Percentiles rank a stretch among this genome's conserved stretches.
Conservation (phyloP, 176 grass and related monocot genomes). For the Aegilops umbellulata region DNA sequence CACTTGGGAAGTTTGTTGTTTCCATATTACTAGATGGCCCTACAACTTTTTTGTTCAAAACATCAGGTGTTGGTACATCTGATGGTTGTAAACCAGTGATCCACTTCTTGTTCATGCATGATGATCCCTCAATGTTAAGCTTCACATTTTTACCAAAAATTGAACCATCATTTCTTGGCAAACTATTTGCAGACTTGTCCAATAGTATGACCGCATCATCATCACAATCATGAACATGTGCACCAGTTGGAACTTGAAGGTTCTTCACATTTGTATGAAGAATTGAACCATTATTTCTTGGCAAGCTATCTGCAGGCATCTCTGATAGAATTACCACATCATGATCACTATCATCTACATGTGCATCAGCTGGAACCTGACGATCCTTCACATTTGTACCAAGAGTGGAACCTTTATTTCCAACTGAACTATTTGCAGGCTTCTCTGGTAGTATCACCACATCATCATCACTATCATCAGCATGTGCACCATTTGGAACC, state of each 20-base stretch:
- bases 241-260: slow-evolving; percentile 48
- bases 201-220: slow-evolving; percentile 37
- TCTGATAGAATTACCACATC: slow-evolving; percentile 28
- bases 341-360: not conserved
- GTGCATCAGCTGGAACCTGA: slow-evolving; percentile 42
- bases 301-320: slow-evolving; percentile 14
- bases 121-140: not conserved
- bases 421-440: slow-evolving; percentile 1
- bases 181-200: slow-evolving; percentile 18
- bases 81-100: slow-evolving; percentile 19
- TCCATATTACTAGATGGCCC: slow-evolving; percentile 13
- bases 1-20: slow-evolving; percentile 23
- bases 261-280: slow-evolving; percentile 15
- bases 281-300: slow-evolving; percentile 15
- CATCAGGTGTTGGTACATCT: not conserved
- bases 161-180: not conserved
- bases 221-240: slow-evolving; percentile 22
- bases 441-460: slow-evolving; percentile 25
- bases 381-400: slow-evolving; percentile 25
- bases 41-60: slow-evolving; percentile 39
- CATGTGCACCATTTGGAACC: slow-evolving; percentile 42
- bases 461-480: not conserved
- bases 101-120: slow-evolving; percentile 22
- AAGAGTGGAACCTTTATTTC: not conserved
- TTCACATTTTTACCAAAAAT: not conserved